Evolutionary conservation across 331 rosid species (phyloP).

Genomic region (Rosa hybrid): DNA sequence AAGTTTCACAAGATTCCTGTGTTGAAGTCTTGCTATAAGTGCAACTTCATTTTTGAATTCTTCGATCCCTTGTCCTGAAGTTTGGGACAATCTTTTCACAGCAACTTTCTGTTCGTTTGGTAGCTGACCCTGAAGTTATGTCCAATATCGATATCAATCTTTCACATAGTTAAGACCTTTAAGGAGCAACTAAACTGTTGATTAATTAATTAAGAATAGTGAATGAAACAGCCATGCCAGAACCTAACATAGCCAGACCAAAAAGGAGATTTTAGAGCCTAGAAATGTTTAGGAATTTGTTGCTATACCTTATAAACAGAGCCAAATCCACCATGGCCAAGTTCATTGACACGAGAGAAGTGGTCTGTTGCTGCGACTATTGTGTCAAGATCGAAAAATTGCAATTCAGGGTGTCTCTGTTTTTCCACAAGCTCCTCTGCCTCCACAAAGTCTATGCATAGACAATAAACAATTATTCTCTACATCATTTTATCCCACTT

Average conservation of each 20-base stretch:
- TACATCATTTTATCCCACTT: background rate
- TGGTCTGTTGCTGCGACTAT: constrained; percentile 17
- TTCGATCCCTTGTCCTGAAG: constrained; percentile 30
- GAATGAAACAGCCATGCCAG: background rate
- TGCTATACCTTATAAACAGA: constrained; percentile 22
- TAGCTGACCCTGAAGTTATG: constrained; percentile 16
- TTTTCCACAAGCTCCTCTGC: background rate
- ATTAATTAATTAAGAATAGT: background rate
- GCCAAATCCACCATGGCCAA: constrained; percentile 34
- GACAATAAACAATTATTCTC: background rate
- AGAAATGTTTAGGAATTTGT: background rate
- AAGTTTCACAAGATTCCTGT: constrained; percentile 32
- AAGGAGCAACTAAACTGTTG: background rate
- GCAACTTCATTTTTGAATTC: constrained; percentile 25
- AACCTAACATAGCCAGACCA: background rate
- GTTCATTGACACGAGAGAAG: constrained; percentile 22
- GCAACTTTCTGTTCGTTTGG: constrained; percentile 24
- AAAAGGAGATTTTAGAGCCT: background rate
- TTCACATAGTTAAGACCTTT: background rate
- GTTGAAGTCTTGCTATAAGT: constrained; percentile 30
- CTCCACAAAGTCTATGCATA: background rate
- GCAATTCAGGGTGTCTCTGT: background rate
- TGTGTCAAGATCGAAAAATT: constrained; percentile 9
- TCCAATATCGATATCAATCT: background rate
- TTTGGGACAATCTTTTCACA: constrained; percentile 27